Base-by-base conservation (phyloP, 2,329 filamentous ascomycete genomes). In the Phialophora verrucosa region DNA sequence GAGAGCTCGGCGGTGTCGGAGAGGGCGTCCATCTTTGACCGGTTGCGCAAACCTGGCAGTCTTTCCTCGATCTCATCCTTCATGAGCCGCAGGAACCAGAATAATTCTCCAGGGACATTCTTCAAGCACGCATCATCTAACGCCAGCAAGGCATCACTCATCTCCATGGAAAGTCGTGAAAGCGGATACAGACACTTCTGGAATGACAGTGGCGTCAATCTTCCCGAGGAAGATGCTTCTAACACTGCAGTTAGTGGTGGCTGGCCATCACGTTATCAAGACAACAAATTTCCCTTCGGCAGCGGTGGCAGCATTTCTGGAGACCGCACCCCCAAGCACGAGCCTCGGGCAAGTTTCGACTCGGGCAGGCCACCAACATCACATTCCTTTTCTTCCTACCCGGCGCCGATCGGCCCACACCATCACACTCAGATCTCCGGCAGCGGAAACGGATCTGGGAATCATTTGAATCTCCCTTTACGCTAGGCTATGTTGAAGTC, bases 361-460 rank as follows among this genome's bases (percentile, higher is more conserved):
- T 95, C 91, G 84, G 92, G 92, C 78, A 91, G 92, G 78, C 92
- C 92, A 79, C 94, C 91, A 76, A 96, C 92, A 83, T 95, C 92
- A 83, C 91, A 96, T 90, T 96, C 92, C 86, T 91, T 90, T 91
- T 94, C 92, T 88, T 92, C 92, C 92, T 95, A 91, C 91, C 92
- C 86, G 50, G 92, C 88, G 84, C 91, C 91, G 73, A 90, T 93
- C 85, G 91, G 91, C 85, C 90, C 91, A 87, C 92, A 90, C 85
- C 69, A 71, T 59, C 63, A 68, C 63, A 66, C 63, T 31, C 67
- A 69, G 61, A 63, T 69, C 49, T 50, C 62, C 20, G 59, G 62
- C 32, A 55, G 56, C 55, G 55, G 42, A 14, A 71, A 68, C 50
- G 70, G 71, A 64, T 70, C 69, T 50, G 63, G 61, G 32, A 67